Conservation (phyloP, 73 alveolate genomes). For the Tetrahymena thermophila region DNA sequence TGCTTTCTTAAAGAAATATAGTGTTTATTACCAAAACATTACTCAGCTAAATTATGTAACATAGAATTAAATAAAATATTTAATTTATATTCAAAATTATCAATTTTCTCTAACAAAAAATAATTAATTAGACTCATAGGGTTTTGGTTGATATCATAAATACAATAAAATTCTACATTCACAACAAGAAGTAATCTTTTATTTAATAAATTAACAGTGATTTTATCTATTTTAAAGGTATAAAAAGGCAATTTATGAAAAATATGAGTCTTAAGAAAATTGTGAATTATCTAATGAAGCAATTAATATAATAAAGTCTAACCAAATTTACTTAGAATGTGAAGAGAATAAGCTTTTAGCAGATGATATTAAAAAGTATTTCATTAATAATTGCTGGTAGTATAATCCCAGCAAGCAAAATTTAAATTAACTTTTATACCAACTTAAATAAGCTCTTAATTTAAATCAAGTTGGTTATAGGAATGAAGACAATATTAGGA, state of each 20-base stretch:
- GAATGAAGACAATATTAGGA: background rate
- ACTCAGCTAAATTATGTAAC: background rate
- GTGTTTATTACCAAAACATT: background rate
- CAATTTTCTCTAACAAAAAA: too few relatives aligned
- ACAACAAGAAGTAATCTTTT: background rate
- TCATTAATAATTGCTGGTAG: background rate
- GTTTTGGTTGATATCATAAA: background rate
- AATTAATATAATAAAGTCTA: background rate
- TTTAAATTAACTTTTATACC: background rate
- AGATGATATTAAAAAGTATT: background rate
- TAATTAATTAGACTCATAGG: background rate
- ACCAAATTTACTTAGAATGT: background rate
- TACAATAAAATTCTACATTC: background rate
- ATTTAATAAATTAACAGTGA: background rate
- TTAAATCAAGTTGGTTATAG: background rate
- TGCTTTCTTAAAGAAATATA: background rate
- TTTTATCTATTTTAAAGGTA: background rate
- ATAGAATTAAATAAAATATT: too few relatives aligned
- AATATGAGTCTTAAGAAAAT: background rate
- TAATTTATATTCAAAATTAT: too few relatives aligned
- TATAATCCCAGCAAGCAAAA: background rate
- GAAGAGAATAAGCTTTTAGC: background rate
- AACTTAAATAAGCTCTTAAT: background rate
- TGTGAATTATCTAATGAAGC: background rate
- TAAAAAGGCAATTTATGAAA: background rate